Percentiles rank a stretch among this genome's conserved stretches.
These are phyloP conservation scores for Pseudofabraea citricarpa DNA, from an alignment of 2,329 filamentous ascomycete genomes.

Conservation along the genomic window DNA sequence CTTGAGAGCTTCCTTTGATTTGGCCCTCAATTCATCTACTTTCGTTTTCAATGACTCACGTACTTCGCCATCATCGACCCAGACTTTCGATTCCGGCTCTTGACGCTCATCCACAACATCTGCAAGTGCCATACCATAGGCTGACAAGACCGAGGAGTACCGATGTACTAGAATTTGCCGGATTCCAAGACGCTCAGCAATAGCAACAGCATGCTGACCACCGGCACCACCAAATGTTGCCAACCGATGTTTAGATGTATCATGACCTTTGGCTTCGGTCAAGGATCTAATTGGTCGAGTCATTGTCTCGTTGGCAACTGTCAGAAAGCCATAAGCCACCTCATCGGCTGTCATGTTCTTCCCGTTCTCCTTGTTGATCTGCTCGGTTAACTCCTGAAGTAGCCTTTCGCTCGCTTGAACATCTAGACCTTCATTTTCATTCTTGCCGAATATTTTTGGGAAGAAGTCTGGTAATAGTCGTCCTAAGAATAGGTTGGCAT, in stretches of 20 bases:
- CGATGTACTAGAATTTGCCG: slow-evolving; percentile 80
- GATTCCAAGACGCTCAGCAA: slow-evolving; percentile 79
- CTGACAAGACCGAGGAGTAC: slow-evolving; percentile 85
- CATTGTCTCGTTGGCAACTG: slow-evolving; percentile 90
- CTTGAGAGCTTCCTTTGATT: slow-evolving; percentile 60
- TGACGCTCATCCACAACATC: slow-evolving; percentile 92
- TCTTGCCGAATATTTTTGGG: slow-evolving; percentile 89
- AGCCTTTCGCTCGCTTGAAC: slow-evolving; percentile 68
- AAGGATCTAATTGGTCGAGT: slow-evolving; percentile 83
- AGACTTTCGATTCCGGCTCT: slow-evolving; percentile 64
- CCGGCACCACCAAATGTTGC: slow-evolving; percentile 91
- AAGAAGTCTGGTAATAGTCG: slow-evolving; percentile 87
- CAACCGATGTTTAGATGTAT: slow-evolving; percentile 84
- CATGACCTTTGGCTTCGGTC: slow-evolving; percentile 88
- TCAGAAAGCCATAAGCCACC: slow-evolving; percentile 83
- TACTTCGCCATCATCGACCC: slow-evolving; percentile 53
- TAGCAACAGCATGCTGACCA: slow-evolving; percentile 88
- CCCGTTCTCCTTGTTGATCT: slow-evolving; percentile 73
- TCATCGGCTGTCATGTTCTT: slow-evolving; percentile 74
- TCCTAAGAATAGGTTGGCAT: slow-evolving; percentile 83
- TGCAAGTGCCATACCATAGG: slow-evolving; percentile 88
- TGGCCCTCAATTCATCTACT: slow-evolving; percentile 75
- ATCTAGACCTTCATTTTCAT: slow-evolving; percentile 79
- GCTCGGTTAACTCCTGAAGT: slow-evolving; percentile 69
- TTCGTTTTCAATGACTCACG: slow-evolving; percentile 63